These are phyloP conservation scores for Strobilomyces confusus DNA, from an alignment of 768 basidiomycete species.

Conservation along the genomic window DNA sequence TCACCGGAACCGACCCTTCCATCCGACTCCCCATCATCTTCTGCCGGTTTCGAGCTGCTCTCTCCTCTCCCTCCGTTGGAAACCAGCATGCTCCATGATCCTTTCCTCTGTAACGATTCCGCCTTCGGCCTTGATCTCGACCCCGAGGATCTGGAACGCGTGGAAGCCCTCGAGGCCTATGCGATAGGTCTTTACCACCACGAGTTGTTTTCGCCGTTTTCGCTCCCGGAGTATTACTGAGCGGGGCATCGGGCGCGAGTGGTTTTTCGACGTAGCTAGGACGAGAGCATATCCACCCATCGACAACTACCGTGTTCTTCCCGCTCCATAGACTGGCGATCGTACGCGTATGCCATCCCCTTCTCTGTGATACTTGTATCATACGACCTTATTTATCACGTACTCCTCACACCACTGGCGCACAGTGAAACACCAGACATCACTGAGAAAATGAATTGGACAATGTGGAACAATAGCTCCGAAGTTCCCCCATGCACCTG, in stretches of 20 bases:
- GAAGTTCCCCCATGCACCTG: no score
- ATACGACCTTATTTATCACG: background rate
- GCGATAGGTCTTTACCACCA: conserved; percentile 26
- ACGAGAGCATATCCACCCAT: background rate
- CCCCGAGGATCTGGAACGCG: conserved; percentile 22
- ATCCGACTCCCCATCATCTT: background rate
- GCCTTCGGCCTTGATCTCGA: conserved; percentile 1
- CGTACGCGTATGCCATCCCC: background rate
- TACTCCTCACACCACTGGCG: no score
- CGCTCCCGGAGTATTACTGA: conserved; percentile 19
- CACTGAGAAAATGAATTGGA: no score
- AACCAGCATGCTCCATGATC: conserved; percentile 1
- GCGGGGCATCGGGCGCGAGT: background rate
- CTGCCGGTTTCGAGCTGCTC: background rate
- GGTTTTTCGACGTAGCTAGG: background rate
- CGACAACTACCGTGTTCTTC: background rate
- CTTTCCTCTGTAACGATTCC: background rate
- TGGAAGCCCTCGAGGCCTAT: conserved; percentile 29
- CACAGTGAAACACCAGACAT: no score
- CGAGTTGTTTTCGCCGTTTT: conserved; percentile 21
- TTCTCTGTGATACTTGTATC: background rate
- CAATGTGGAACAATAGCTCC: no score
- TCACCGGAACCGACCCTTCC: background rate
- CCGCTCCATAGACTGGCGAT: conserved; percentile 1
- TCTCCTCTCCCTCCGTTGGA: background rate